Evolutionary conservation across 441 rosid genomes (phyloP).

Genomic region (Arabidopsis hybrid): DNA sequence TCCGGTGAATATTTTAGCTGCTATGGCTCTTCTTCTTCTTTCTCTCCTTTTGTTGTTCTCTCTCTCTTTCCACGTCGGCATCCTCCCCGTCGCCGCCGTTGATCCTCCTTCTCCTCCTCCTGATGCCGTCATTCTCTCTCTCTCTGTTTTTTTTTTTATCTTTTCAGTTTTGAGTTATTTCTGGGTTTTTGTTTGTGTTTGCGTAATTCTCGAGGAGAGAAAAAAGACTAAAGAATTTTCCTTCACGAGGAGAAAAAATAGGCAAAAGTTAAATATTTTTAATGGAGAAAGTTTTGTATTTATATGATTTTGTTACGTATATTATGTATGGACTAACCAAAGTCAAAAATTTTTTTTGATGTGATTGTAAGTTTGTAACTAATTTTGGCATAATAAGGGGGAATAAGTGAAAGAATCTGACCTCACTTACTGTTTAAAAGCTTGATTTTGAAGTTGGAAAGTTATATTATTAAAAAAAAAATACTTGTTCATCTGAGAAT

Average conservation of each 20-base stretch:
- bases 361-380: conserved; percentile 6
- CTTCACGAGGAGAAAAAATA: conserved; percentile 28
- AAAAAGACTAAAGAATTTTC: conserved; percentile 14
- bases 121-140: conserved; percentile 30
- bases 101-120: conserved; percentile 24
- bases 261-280: conserved; percentile 1
- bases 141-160: conserved; percentile 3
- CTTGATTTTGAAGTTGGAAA: conserved; percentile 21
- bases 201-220: conserved; percentile 37
- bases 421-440: conserved; percentile 35
- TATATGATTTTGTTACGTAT: not conserved
- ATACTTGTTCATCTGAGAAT: conserved; percentile 17
- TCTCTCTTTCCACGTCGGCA: conserved; percentile 72
- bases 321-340: not conserved
- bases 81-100: conserved; percentile 53
- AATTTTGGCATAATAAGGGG: conserved; percentile 5
- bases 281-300: not conserved
- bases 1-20: conserved; percentile 72
- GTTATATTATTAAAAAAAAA: not conserved
- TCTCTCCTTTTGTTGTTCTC: conserved; percentile 76
- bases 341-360: not conserved
- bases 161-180: conserved; percentile 20
- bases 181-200: conserved; percentile 19
- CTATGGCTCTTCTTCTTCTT: conserved; percentile 69
- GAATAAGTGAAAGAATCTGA: not conserved